Evolutionary conservation across 2,329 filamentous ascomycete species (phyloP), one percentile per base, ranked within the genome.

Genomic region (Paraphoma sp.): DNA sequence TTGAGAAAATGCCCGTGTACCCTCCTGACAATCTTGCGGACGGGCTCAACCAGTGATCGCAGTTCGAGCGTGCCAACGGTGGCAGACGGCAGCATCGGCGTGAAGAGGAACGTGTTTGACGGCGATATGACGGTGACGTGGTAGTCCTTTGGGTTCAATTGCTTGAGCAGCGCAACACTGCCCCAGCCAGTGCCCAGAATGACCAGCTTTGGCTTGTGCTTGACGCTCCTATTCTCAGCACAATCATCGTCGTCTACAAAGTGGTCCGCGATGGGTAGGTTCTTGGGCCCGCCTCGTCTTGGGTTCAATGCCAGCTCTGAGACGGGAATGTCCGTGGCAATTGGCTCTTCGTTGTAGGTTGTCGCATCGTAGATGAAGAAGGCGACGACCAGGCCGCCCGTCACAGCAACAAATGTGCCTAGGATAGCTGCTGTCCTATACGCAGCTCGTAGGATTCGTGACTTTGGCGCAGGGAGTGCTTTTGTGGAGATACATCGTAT

Each of bases 41-140:
- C 91, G 0, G 95, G 95, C 77, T 99, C 95, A 41, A 97, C 92
- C 56, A 99, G 82, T 48, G 93, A 97, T 63, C 94, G 85, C 69
- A 98, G 81, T 72, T 97, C 94, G 31, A 99, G 82, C 0, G 95
- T 99, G 11, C 96, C 96, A 6, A 99, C 95, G 0, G 96, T 99
- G 7, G 95, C 96, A 33, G 93, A 97, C 1, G 95, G 95, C 43
- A 99, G 83, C 93, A 99, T 98, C 0, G 95, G 95, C 1, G 95
- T 99, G 77, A 99, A 99, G 31, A 99, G 81, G 79, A 99, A 99
- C 80, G 98, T 97, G 71, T 98, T 98, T 36, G 90, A 90, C 0
- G 95, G 94, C 11, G 93, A 96, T 43, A 99, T 89, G 40, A 99
- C 90, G 4, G 94, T 98, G 65, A 99, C 89, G 76, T 99, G 93